These are phyloP conservation scores for Syncephalastrum contaminatum DNA, from an alignment of 371 early-diverging fungal genomes.

Conservation along the genomic window DNA sequence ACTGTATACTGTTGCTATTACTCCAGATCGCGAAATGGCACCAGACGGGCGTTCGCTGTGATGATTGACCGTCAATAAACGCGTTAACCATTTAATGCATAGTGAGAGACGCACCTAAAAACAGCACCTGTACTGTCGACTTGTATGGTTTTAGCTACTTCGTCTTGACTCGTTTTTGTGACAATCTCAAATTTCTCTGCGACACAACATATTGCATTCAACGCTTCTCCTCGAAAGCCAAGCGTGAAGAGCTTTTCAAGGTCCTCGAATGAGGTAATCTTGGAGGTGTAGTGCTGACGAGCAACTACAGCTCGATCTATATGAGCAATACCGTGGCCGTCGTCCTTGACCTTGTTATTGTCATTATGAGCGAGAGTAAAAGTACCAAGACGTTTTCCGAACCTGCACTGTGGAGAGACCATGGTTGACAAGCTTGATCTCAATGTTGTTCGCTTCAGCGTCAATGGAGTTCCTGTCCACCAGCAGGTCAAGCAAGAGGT, in stretches of 20 bases:
- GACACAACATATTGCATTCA: constrained; percentile 54
- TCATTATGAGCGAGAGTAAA: neutral
- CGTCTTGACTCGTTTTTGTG: constrained; percentile 36
- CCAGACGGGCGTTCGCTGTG: constrained; percentile 13
- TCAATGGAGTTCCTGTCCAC: constrained; percentile 48
- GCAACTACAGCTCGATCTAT: constrained; percentile 42
- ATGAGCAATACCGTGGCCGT: constrained; percentile 60
- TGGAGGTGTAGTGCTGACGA: constrained; percentile 68
- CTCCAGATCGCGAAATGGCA: constrained; percentile 26
- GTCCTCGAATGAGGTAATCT: constrained; percentile 63
- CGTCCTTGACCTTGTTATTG: constrained; percentile 42
- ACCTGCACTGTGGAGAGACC: constrained; percentile 40
- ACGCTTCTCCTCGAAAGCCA: constrained; percentile 74
- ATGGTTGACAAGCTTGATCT: constrained; percentile 32
- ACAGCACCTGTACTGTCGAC: constrained; percentile 30
- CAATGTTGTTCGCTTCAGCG: constrained; percentile 37
- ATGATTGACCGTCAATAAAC: neutral
- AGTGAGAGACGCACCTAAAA: constrained; percentile 17
- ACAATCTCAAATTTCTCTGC: constrained; percentile 27
- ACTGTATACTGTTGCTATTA: constrained; percentile 29
- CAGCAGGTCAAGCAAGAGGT: neutral
- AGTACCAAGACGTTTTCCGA: neutral
- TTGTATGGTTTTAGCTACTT: constrained; percentile 30
- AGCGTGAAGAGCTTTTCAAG: constrained; percentile 49
- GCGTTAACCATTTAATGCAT: neutral